Percentiles rank a stretch among this genome's conserved stretches.
Conservation (phyloP, 345 rosid species). For the Corchorus capsularis region DNA sequence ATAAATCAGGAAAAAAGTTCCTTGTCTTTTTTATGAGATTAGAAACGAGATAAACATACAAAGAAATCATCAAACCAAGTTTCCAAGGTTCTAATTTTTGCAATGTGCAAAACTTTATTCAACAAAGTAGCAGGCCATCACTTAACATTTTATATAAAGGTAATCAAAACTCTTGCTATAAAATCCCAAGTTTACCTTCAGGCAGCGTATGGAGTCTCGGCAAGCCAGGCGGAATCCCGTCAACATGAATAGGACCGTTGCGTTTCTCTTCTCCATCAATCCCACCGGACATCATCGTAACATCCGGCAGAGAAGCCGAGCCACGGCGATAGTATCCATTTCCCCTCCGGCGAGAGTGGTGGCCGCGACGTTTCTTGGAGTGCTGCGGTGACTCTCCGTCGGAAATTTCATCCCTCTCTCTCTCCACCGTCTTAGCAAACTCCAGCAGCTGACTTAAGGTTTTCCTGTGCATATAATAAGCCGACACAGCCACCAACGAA, state of each 20-base stretch:
- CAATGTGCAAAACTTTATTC: background rate
- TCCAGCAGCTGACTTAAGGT: constrained; percentile 89
- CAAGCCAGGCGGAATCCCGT: constrained; percentile 79
- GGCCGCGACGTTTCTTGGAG: constrained; percentile 20
- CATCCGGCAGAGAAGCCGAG: constrained; percentile 83
- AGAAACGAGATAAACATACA: background rate
- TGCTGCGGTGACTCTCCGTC: constrained; percentile 54
- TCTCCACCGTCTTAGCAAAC: constrained; percentile 79
- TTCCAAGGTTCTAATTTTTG: background rate
- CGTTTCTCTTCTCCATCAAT: constrained; percentile 58
- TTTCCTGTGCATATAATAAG: constrained; percentile 90
- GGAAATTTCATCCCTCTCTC: constrained; percentile 51
- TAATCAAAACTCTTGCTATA: constrained; percentile 9
- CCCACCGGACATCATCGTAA: constrained; percentile 54
- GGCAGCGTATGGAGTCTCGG: constrained; percentile 78
- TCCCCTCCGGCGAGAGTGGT: constrained; percentile 44
- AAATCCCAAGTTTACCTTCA: constrained; percentile 62
- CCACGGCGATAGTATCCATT: constrained; percentile 55
- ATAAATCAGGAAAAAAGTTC: background rate
- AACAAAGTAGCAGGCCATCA: background rate
- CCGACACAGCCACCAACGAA: constrained; percentile 89
- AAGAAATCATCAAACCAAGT: background rate
- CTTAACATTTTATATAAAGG: background rate
- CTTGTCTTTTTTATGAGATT: background rate
- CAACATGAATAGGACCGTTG: constrained; percentile 65